Conservation (phyloP, 768 basidiomycete species). For the Mycena capillaripes region DNA sequence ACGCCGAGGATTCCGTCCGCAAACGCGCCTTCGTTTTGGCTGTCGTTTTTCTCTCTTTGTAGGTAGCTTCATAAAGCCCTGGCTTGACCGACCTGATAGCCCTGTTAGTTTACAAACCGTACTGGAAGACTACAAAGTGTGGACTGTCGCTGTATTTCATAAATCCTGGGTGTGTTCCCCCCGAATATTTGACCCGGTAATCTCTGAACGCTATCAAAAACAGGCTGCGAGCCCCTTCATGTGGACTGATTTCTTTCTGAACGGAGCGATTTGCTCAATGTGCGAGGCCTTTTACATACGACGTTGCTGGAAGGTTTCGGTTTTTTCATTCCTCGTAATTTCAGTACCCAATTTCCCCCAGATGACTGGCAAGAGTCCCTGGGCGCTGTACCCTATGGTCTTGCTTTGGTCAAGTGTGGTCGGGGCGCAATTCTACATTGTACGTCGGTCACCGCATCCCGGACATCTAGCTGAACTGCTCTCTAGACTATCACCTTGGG, state of each 20-base stretch:
- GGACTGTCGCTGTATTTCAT: slow-evolving; percentile 50
- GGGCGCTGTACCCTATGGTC: slow-evolving; percentile 52
- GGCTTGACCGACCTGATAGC: neutral
- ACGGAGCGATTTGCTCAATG: slow-evolving; percentile 60
- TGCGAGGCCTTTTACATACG: slow-evolving; percentile 65
- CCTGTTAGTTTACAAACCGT: slow-evolving; percentile 54
- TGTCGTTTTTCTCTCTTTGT: slow-evolving; percentile 60
- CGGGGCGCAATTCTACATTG: slow-evolving; percentile 58
- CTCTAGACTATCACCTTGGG: slow-evolving; percentile 17
- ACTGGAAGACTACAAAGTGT: slow-evolving; percentile 58
- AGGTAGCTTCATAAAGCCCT: slow-evolving; percentile 22
- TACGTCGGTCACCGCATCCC: slow-evolving; percentile 28
- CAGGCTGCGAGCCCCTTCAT: slow-evolving; percentile 56
- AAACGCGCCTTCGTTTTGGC: slow-evolving; percentile 57
- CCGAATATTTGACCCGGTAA: neutral
- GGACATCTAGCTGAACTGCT: neutral
- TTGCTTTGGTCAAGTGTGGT: slow-evolving; percentile 50
- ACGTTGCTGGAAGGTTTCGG: slow-evolving; percentile 65
- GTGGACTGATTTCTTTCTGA: slow-evolving; percentile 63
- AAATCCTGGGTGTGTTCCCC: slow-evolving; percentile 50
- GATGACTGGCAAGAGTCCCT: slow-evolving; percentile 56
- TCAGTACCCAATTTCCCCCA: slow-evolving; percentile 34
- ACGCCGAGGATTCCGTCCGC: slow-evolving; percentile 57
- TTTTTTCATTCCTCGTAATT: neutral
- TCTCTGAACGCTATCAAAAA: slow-evolving; percentile 23